phyloP scores from a whole-genome alignment of 805 yeast genomes.

The Millerozyma acaciae region DNA sequence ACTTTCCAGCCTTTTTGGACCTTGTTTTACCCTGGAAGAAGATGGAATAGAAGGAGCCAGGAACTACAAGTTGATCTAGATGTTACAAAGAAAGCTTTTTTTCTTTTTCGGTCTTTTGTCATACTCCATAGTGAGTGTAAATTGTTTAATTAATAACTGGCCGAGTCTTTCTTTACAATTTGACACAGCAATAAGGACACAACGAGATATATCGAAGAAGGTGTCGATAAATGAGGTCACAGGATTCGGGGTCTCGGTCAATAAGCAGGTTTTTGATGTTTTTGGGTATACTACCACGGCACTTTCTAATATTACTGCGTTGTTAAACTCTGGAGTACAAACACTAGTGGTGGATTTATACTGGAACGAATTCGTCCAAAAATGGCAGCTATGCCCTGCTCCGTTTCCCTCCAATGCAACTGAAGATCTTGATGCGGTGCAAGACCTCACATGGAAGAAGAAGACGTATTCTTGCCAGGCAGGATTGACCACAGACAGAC shows the following conservation, averaged over 20 bases:
- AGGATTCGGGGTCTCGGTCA: constrained; percentile 30
- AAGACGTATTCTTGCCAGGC: constrained; percentile 25
- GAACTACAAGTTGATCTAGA: too few relatives aligned
- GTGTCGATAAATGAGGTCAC: constrained; percentile 33
- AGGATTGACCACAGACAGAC: constrained; percentile 17
- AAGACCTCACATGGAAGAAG: constrained; percentile 24
- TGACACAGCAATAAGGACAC: constrained; percentile 24
- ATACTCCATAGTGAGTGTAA: too few relatives aligned
- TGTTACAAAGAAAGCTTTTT: too few relatives aligned
- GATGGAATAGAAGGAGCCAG: too few relatives aligned
- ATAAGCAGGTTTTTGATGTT: constrained; percentile 23
- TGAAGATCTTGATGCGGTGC: constrained; percentile 8
- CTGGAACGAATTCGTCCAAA: constrained; percentile 42
- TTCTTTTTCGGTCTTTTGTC: too few relatives aligned
- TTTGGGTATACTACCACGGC: constrained; percentile 24
- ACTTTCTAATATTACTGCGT: constrained; percentile 11
- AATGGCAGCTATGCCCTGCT: constrained; percentile 57
- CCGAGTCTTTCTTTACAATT: constrained; percentile 9
- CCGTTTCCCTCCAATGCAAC: constrained; percentile 29
- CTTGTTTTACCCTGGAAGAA: too few relatives aligned
- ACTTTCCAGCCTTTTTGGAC: too few relatives aligned
- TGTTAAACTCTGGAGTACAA: constrained; percentile 45
- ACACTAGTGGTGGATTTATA: constrained; percentile 52
- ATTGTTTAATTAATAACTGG: constrained; percentile 15
- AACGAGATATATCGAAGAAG: constrained; percentile 29